Base-by-base conservation (phyloP, 2,329 filamentous ascomycete genomes). In the Penicillium sp. region DNA sequence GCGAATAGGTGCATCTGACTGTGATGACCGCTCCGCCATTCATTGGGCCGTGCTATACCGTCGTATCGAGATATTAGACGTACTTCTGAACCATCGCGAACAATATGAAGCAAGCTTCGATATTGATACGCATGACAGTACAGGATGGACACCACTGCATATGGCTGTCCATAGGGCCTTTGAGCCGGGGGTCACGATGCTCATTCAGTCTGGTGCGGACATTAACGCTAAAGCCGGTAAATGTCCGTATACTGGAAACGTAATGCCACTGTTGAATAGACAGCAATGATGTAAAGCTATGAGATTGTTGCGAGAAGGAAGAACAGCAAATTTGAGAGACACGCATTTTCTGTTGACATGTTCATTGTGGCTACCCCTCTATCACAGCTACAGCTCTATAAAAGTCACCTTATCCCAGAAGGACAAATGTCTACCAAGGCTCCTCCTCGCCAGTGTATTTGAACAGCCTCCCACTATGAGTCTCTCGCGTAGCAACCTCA, bases 381-480 rank as follows among this genome's bases (percentile, higher is more conserved):
- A 37, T 37, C 14, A 37, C 33, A 37, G 33, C 14, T 37, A n/a
- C 33, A 37, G 33, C 16, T 37, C 33, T 37, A 8, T n/a, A 37
- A 37, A 3, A 16, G 14, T 37, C 16, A n/a, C 14, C n/a, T 16
- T 5, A 37, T 7, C 14, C 6, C 6, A 31, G 1, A 13, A 2
- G 5, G 1, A 13, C 29, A 29, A 29, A 29, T 11, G 11, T 33
- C 35, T 52, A 52, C 49, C 49, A 52, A 21, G 49, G 49, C 49
- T 52, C 49, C 24, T 52, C 35, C 13, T 43, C 24, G 11, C 49
- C 35, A n/a, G 52, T 58, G 59, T 29, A 59, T 61, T 21, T 63
- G 58, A 39, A 52, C 14, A 52, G 26, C 47, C 51, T 63, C n/a
- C 60, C 60, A 52, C 60, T 59, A 31, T 63, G 50, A 27, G 56